Percentiles rank a stretch among this genome's conserved stretches.
These are phyloP conservation scores for Brassica hybrid DNA, from an alignment of 441 rosid genomes.

Conservation along the genomic window DNA sequence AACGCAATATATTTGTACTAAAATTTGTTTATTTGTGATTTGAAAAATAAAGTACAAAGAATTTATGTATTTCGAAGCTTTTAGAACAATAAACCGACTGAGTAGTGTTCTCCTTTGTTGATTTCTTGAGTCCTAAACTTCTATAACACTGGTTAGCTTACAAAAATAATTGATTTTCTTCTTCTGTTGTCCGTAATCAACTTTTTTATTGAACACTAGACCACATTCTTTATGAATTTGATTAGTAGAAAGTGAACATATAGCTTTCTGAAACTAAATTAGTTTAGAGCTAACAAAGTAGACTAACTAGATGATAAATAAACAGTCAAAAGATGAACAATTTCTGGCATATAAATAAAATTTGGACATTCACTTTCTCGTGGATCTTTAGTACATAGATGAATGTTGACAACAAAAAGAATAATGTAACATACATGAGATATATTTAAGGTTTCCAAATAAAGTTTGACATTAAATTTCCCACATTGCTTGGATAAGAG, in stretches of 20 bases:
- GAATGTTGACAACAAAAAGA: too few relatives aligned
- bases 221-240: background rate
- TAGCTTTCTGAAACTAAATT: background rate
- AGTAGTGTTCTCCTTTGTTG: background rate
- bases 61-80: conserved; percentile 14
- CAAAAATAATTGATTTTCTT: conserved; percentile 2
- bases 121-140: background rate
- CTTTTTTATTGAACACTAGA: background rate
- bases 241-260: conserved; percentile 11
- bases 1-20: conserved; percentile 29
- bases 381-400: background rate
- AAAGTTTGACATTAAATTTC: background rate
- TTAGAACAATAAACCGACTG: background rate
- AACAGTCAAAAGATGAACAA: conserved; percentile 12
- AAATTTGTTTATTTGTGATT: conserved; percentile 37
- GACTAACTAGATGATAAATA: conserved; percentile 15
- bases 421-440: background rate
- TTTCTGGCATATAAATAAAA: conserved; percentile 1
- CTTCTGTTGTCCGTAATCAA: background rate
- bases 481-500: background rate
- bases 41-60: background rate
- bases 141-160: background rate
- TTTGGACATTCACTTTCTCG: background rate
- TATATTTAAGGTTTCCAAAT: background rate
- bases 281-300: conserved; percentile 6